Evolutionary conservation across 2,329 filamentous ascomycete genomes (phyloP).

Genomic region (Chaetothyriales sp.): DNA sequence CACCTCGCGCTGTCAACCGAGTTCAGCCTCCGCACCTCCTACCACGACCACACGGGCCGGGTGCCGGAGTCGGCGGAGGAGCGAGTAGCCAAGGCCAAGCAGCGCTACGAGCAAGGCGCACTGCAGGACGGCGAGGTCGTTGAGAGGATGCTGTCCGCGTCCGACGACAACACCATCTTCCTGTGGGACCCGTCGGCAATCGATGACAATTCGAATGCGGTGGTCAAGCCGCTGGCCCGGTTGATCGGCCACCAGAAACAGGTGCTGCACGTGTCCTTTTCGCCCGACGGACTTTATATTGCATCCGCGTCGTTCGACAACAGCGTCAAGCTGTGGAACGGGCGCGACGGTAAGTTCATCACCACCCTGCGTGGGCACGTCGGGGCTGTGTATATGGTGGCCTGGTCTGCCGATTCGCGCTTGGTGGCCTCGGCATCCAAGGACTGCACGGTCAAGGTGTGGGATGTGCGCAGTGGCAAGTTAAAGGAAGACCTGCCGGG

Average conservation of each 20-base stretch:
- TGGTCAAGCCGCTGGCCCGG: constrained; percentile 71
- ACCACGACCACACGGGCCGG: constrained; percentile 65
- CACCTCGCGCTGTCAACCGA: constrained; percentile 88
- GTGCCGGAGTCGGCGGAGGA: constrained; percentile 54
- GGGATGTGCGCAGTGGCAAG: constrained; percentile 78
- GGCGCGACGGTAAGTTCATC: constrained; percentile 65
- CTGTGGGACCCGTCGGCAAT: constrained; percentile 64
- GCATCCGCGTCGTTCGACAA: constrained; percentile 89
- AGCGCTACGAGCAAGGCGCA: constrained; percentile 74
- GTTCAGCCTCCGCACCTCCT: constrained; percentile 71
- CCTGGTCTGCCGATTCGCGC: constrained; percentile 85
- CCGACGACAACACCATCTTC: constrained; percentile 92
- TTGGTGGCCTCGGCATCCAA: constrained; percentile 75
- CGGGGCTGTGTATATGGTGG: constrained; percentile 79
- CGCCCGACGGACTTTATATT: constrained; percentile 72
- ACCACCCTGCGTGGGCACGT: constrained; percentile 80
- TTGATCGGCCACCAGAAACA: constrained; percentile 92
- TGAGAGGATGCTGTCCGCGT: constrained; percentile 77
- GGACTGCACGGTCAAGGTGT: constrained; percentile 87
- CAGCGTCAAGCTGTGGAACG: constrained; percentile 83
- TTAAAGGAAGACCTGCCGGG: constrained; percentile 70
- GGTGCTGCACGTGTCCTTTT: constrained; percentile 91
- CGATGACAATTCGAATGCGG: constrained; percentile 25
- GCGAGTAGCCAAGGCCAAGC: constrained; percentile 58
- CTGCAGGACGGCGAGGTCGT: constrained; percentile 59